Evolutionary conservation across 1,284 basidiomycete genomes (phyloP), one percentile per base, ranked within the genome.

Genomic region (Rhodotorula sp.): DNA sequence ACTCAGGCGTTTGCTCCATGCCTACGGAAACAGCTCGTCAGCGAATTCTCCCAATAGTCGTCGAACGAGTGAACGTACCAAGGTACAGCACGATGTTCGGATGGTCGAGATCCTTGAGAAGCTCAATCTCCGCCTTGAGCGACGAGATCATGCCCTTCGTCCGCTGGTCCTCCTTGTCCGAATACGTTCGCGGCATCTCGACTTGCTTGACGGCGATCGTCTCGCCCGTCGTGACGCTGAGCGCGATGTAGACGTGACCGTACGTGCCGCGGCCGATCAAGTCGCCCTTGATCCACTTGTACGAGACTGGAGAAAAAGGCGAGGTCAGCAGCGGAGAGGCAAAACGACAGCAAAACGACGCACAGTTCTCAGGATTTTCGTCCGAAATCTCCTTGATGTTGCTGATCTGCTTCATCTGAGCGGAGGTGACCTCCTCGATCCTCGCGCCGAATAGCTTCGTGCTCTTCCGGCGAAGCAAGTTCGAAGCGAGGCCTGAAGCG

Each of bases 171-270:
- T 88, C 89, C 78, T 89, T 90, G 82, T 99, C 95, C 76, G 89
- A 90, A 20, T 88, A 87, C 1, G 93, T 95, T 60, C 88, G 87
- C 1, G 95, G 94, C 67, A 95, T 85, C 80, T 98, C 95, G 59
- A 99, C 96, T 81, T 99, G 96, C 82, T 99, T 99, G 75, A 99
- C 96, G 11, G 96, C 96, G 76, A 99, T 94, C 91, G 98, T 95
- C 81, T 99, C 95, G 66, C 95, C 95, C 0, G 94, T 97, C 1
- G 92, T 95, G n/a, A 91, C 92, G 80, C 99, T 99, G 72, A 99
- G 83, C 26, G 93, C 96, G 59, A 98, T 87, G 78, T 97, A 99
- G 40, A 99, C 96, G 60, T 91, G 87, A 11, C 95, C 95, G 78
- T 94, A 99, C 7, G 94, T 96, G 31, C 96, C 96, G 78, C 91